A percentile compares a stretch with the other conserved stretches of the same genome.
These are phyloP conservation scores for Phytophthora uliginosa DNA, from an alignment of 352 stramenopile species.

Conservation along the genomic window DNA sequence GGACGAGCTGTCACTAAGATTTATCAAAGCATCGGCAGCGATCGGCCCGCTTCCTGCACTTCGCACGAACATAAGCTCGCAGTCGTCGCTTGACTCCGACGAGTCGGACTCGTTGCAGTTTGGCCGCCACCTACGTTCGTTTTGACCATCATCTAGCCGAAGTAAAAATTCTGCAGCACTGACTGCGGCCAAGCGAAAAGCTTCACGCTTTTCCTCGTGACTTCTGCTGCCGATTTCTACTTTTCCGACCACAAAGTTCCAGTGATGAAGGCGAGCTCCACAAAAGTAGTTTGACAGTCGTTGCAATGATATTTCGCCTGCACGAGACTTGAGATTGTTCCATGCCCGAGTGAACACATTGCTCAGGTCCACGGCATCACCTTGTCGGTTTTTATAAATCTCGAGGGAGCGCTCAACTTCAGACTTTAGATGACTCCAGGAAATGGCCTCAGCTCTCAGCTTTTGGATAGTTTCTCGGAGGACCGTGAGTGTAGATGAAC, in stretches of 20 bases:
- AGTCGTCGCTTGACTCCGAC: conserved; percentile 12
- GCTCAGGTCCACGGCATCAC: conserved; percentile 30
- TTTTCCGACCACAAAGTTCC: conserved; percentile 56
- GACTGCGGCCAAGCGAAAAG: conserved; percentile 45
- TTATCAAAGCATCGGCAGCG: conserved; percentile 1
- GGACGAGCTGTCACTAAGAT: conserved; percentile 1
- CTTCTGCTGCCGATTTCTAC: conserved; percentile 74
- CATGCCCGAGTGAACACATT: conserved; percentile 54
- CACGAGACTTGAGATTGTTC: conserved; percentile 51
- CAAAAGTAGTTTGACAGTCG: conserved; percentile 55
- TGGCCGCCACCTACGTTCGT: conserved; percentile 16
- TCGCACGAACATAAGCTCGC: conserved; percentile 20
- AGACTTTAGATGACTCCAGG: conserved; percentile 52
- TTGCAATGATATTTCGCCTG: conserved; percentile 27
- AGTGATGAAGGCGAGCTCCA: conserved; percentile 62
- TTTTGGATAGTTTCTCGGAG: conserved; percentile 50
- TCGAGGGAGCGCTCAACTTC: conserved; percentile 43
- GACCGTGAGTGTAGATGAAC: conserved; percentile 38
- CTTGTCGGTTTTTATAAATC: conserved; percentile 2
- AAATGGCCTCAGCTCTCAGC: conserved; percentile 42
- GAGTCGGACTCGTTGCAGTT: background rate
- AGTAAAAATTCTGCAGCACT: conserved; percentile 51
- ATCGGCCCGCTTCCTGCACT: conserved; percentile 1
- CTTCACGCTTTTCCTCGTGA: conserved; percentile 49
- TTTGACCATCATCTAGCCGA: conserved; percentile 23